Evolutionary conservation across 441 rosid genomes (phyloP).

Genomic region (Jatropha podagrica): DNA sequence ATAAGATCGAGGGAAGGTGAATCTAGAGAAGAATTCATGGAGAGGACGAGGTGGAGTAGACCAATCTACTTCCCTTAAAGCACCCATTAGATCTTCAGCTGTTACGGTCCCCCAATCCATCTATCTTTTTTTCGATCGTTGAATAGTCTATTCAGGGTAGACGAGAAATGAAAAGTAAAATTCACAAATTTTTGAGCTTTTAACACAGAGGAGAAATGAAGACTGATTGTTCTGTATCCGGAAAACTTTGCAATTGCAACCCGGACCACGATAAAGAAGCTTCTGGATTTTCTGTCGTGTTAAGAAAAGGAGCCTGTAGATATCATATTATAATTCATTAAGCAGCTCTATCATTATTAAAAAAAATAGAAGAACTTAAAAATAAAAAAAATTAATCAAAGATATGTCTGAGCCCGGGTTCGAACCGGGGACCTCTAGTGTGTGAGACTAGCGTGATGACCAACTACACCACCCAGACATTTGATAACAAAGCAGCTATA

Average conservation of each 20-base stretch:
- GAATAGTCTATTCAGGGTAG: not conserved
- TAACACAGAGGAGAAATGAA: not conserved
- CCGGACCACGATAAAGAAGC: not conserved
- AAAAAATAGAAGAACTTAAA: not conserved
- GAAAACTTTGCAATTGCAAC: not conserved
- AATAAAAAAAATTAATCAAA: not conserved
- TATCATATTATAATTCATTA: too few species aligned
- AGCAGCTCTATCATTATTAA: too few species aligned
- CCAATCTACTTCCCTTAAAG: constrained; percentile 96
- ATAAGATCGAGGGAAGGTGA: constrained; percentile 73
- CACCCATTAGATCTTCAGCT: constrained; percentile 84
- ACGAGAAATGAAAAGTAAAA: not conserved
- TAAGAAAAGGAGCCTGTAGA: not conserved
- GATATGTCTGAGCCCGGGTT: constrained; percentile 83
- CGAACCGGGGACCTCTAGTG: constrained; percentile 97
- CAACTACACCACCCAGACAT: constrained; percentile 94
- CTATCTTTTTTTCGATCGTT: not conserved
- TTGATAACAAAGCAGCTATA: too few species aligned
- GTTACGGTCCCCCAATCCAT: constrained; percentile 99
- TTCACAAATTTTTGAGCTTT: not conserved
- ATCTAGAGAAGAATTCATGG: constrained; percentile 81
- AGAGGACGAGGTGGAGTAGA: constrained; percentile 88
- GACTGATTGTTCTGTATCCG: not conserved
- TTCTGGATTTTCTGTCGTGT: constrained; percentile 12
- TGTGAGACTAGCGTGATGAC: constrained; percentile 99